Evolutionary conservation across 768 basidiomycete species (phyloP), one percentile per base, ranked within the genome.

Genomic region (Leccinellum rugosiceps): DNA sequence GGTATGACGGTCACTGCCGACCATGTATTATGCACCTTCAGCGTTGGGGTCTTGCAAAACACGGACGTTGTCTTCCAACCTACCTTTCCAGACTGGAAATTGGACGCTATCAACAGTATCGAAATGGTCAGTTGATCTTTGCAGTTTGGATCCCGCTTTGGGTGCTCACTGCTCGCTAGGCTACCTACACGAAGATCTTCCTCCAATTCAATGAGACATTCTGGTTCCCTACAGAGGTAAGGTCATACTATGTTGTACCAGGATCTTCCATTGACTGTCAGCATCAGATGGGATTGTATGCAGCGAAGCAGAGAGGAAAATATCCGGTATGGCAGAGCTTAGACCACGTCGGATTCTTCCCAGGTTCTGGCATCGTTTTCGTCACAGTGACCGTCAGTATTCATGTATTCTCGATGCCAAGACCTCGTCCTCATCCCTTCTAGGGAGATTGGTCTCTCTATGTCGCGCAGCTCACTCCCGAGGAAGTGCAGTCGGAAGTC

Each of bases 311-410:
- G 56, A 78, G 85, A 21, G 86, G 86, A 6, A 75, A 78, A 31
- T 88, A 86, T 68, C 83, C 84, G 0, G 79, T 87, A 6, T 87
- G 86, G 86, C 86, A 87, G 63, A 82, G 77, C 62, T 66, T 87
- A 47, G 86, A 88, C 65, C 77, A 83, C 54, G 59, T 71, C 1
- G 74, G 76, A 47, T 88, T 86, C 67, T 76, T 86, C 53, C 83
- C 82, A 15, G 84, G 81, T 5, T 86, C 83, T 3, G 79, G 83
- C 11, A 77, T 88, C 1, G 48, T 71, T 25, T 63, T 65, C 41
- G 68, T 65, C 25, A 72, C 68, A 0, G 68, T 72, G 0, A 72
- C 70, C 0, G 68, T 72, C 45, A 44, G 68, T 19, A 41, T 51
- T 11, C 9, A 28, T 38, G n/a, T 41, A 19, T 41, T 41, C 2